Evolutionary conservation across 2,329 filamentous ascomycete genomes (phyloP).

Genomic region (Scolecobasidium constrictum): DNA sequence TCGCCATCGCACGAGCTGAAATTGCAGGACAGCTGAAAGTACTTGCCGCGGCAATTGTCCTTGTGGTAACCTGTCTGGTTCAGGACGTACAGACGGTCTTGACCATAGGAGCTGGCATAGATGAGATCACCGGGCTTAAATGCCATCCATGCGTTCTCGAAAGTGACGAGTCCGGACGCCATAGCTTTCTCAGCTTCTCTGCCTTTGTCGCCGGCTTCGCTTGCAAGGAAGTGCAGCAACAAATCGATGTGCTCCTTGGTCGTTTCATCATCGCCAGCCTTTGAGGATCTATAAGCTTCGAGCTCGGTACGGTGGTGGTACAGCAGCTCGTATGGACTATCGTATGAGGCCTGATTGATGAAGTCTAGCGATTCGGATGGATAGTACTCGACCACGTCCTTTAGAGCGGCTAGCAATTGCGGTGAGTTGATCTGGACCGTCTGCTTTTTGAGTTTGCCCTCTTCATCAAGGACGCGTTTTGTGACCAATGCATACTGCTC

Average conservation of each 20-base stretch:
- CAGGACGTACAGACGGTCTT: constrained; percentile 20
- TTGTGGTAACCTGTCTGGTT: constrained; percentile 19
- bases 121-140: constrained; percentile 18
- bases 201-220: constrained; percentile 13
- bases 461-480: constrained; percentile 15
- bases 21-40: constrained; percentile 17
- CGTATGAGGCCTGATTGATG: constrained; percentile 25
- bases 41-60: constrained; percentile 15
- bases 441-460: constrained; percentile 15
- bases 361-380: constrained; percentile 23
- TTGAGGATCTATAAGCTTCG: constrained; percentile 16
- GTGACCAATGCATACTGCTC: constrained; percentile 15
- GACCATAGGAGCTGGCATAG: constrained; percentile 18
- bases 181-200: constrained; percentile 11
- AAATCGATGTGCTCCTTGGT: constrained; percentile 16
- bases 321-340: constrained; percentile 38
- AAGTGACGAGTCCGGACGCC: constrained; percentile 13
- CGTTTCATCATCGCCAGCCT: constrained; percentile 14
- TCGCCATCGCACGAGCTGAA: constrained; percentile 25
- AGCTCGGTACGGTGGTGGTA: constrained; percentile 37
- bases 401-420: constrained; percentile 34
- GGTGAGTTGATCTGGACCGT: constrained; percentile 17
- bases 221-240: constrained; percentile 14
- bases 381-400: constrained; percentile 39
- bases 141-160: constrained; percentile 14